A percentile compares a stretch with the other conserved stretches of the same genome.
These are phyloP conservation scores for Kodamaea derodonti DNA, from an alignment of 1,139 yeast species.

Conservation along the genomic window DNA sequence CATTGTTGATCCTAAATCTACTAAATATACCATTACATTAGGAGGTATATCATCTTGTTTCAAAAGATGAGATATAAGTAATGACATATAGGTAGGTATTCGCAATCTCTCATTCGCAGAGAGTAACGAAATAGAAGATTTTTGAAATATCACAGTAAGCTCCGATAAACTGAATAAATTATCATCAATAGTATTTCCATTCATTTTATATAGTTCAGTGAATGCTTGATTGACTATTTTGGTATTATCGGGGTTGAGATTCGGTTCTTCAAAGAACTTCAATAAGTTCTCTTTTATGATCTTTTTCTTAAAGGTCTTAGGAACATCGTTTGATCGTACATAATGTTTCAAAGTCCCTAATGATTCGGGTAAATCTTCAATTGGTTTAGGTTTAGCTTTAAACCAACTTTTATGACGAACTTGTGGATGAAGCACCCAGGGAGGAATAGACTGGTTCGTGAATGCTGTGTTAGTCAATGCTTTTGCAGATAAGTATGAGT, in stretches of 20 bases:
- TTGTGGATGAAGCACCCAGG: background rate
- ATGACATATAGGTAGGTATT: conserved; percentile 28
- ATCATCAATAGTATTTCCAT: conserved; percentile 8
- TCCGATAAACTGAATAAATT: conserved; percentile 9
- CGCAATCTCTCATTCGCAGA: conserved; percentile 4
- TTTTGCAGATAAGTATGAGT: no score
- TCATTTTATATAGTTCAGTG: conserved; percentile 15
- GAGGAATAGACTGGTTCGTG: conserved; percentile 2
- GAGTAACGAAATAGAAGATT: conserved; percentile 14
- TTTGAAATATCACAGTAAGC: conserved; percentile 17
- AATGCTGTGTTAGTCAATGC: no score
- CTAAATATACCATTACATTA: conserved; percentile 18
- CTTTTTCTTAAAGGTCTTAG: conserved; percentile 16
- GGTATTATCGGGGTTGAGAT: conserved; percentile 11
- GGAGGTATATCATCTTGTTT: conserved; percentile 16
- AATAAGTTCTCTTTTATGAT: conserved; percentile 21
- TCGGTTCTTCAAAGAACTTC: conserved; percentile 12
- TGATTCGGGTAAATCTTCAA: background rate
- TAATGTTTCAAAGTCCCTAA: conserved; percentile 19
- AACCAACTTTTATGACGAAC: background rate
- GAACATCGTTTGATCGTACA: conserved; percentile 26
- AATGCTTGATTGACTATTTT: conserved; percentile 20
- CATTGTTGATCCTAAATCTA: conserved; percentile 23
- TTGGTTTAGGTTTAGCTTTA: background rate
- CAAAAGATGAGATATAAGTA: conserved; percentile 20